Percentiles rank a stretch among this genome's conserved stretches.
Evolutionary conservation across 805 yeast species (phyloP).

Genomic region (Candida parachauliodes): DNA sequence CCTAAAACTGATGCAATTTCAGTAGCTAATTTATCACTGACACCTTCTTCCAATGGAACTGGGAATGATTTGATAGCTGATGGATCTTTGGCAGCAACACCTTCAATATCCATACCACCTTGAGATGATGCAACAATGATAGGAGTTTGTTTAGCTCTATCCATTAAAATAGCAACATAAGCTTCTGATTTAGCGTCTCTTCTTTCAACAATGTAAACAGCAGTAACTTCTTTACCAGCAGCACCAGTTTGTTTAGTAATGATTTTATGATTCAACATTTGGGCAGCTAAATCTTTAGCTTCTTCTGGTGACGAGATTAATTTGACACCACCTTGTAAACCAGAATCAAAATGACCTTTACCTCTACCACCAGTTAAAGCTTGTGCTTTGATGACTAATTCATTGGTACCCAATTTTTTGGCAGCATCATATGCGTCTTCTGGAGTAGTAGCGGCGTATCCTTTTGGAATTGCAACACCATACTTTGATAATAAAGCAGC

Average conservation of each 20-base stretch:
- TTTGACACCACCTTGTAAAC: constrained; percentile 95
- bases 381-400: constrained; percentile 95
- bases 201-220: constrained; percentile 93
- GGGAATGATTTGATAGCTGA: constrained; percentile 86
- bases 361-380: constrained; percentile 99
- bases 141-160: constrained; percentile 86
- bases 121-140: constrained; percentile 93
- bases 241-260: constrained; percentile 98
- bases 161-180: constrained; percentile 90
- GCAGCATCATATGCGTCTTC: constrained; percentile 86
- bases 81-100: constrained; percentile 91
- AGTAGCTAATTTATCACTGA: constrained; percentile 70
- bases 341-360: constrained; percentile 95
- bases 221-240: constrained; percentile 94
- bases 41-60: constrained; percentile 73
- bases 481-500: constrained; percentile 79
- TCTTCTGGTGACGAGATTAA: constrained; percentile 80
- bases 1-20: constrained; percentile 80
- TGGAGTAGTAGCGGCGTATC: constrained; percentile 86
- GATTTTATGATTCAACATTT: constrained; percentile 89
- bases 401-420: constrained; percentile 67
- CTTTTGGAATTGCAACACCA: constrained; percentile 88
- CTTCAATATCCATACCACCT: constrained; percentile 99
- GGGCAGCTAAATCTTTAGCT: constrained; percentile 78
- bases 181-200: constrained; percentile 94